These are phyloP conservation scores for Talaromyces sp. DNA, from an alignment of 2,329 filamentous ascomycete species.

Conservation along the genomic window DNA sequence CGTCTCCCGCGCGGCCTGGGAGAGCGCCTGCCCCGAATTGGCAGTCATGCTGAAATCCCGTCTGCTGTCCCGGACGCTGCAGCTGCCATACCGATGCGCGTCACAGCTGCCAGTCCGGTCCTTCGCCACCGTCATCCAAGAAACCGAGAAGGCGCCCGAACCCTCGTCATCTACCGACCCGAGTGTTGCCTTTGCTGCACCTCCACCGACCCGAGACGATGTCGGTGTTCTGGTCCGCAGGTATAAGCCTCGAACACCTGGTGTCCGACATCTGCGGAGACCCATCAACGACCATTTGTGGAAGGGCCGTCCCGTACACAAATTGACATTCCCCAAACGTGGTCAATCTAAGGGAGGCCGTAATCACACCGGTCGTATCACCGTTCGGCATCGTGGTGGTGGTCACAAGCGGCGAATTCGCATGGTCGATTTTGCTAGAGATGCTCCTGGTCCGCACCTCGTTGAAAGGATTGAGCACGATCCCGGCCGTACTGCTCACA, in stretches of 20 bases:
- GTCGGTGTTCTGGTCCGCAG: conserved; percentile 59
- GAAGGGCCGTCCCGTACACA: conserved; percentile 80
- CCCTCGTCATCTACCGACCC: conserved; percentile 30
- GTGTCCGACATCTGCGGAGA: conserved; percentile 82
- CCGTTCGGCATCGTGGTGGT: conserved; percentile 85
- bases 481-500: conserved; percentile 85
- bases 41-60: conserved; percentile 61
- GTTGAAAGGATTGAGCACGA: conserved; percentile 97
- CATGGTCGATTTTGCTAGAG: conserved; percentile 81
- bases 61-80: conserved; percentile 51
- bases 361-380: conserved; percentile 80
- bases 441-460: conserved; percentile 70
- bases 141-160: conserved; percentile 16
- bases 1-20: not conserved
- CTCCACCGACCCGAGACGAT: conserved; percentile 40
- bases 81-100: conserved; percentile 44
- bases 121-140: conserved; percentile 48
- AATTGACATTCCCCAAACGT: conserved; percentile 85
- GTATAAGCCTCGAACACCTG: conserved; percentile 90
- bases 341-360: conserved; percentile 89
- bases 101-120: conserved; percentile 41
- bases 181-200: conserved; percentile 39
- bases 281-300: conserved; percentile 95
- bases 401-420: conserved; percentile 88
- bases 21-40: conserved; percentile 2